phyloP scores from a whole-genome alignment of 257 asterid species.

The Gentiana macrophylla region DNA sequence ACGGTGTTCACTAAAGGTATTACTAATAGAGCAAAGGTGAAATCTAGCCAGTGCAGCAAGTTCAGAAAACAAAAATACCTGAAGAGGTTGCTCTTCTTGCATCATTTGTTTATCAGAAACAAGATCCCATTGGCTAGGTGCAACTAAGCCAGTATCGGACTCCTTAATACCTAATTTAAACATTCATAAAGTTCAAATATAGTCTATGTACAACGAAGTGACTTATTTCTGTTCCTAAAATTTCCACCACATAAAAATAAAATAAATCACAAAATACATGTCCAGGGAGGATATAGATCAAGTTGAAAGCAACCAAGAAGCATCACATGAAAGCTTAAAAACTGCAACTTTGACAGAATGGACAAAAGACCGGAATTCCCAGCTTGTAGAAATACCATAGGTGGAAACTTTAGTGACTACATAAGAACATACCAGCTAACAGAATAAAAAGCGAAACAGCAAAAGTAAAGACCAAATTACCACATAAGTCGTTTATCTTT shows the following conservation, averaged over 20 bases:
- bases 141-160: conserved; percentile 92
- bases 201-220: too few species aligned
- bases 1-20: conserved; percentile 1
- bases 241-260: too few species aligned
- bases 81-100: conserved; percentile 97
- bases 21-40: not conserved
- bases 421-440: too few species aligned
- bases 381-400: too few species aligned
- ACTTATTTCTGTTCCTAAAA: too few species aligned
- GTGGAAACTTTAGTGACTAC: too few species aligned
- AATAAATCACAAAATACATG: too few species aligned
- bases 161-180: conserved; percentile 57
- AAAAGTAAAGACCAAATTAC: conserved; percentile 24
- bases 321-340: too few species aligned
- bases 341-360: not conserved
- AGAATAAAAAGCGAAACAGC: too few species aligned
- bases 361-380: not conserved
- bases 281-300: too few species aligned
- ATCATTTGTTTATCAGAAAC: conserved; percentile 96
- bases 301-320: too few species aligned
- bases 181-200: too few species aligned
- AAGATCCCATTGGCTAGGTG: conserved; percentile 97
- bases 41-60: not conserved
- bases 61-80: conserved; percentile 24
- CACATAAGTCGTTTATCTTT: conserved; percentile 83